phyloP scores from a whole-genome alignment of 257 asterid species.

The Craterostigma plantagineum region DNA sequence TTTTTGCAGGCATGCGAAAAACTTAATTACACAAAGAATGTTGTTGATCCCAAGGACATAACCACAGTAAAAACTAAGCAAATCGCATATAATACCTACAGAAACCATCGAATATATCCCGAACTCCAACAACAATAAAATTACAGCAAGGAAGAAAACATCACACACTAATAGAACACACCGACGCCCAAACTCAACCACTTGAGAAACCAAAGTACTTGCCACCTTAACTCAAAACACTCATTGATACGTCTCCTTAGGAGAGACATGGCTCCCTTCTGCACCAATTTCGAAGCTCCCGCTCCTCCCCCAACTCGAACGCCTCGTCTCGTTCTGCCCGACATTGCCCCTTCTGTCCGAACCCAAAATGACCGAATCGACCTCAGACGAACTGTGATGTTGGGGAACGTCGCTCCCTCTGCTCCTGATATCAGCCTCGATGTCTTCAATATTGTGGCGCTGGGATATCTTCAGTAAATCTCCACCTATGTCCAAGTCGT shows the following conservation, averaged over 20 bases:
- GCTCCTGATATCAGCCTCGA: constrained; percentile 78
- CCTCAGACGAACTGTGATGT: constrained; percentile 45
- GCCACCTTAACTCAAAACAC: too few species aligned
- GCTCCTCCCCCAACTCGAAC: constrained; percentile 52
- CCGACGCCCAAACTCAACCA: not conserved
- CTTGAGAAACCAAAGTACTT: not conserved
- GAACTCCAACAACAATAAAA: too few species aligned
- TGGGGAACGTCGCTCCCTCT: constrained; percentile 75
- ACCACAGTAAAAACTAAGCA: too few species aligned
- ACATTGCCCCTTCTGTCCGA: constrained; percentile 46
- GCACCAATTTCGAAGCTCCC: constrained; percentile 47
- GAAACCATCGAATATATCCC: too few species aligned
- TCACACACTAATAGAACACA: too few species aligned
- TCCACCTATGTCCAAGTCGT: constrained; percentile 76
- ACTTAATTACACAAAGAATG: too few species aligned
- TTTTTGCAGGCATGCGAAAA: too few species aligned
- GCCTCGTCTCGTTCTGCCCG: constrained; percentile 31
- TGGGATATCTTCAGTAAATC: constrained; percentile 89
- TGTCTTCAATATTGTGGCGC: constrained; percentile 83
- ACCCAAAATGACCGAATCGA: constrained; percentile 42
- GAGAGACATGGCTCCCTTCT: constrained; percentile 24
- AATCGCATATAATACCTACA: too few species aligned
- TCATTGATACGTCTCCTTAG: constrained; percentile 33
- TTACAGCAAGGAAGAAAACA: too few species aligned
- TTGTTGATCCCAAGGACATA: too few species aligned